Evolutionary conservation across 2,329 filamentous ascomycete genomes (phyloP).

Genomic region (Pseudogymnoascus verrucosus): DNA sequence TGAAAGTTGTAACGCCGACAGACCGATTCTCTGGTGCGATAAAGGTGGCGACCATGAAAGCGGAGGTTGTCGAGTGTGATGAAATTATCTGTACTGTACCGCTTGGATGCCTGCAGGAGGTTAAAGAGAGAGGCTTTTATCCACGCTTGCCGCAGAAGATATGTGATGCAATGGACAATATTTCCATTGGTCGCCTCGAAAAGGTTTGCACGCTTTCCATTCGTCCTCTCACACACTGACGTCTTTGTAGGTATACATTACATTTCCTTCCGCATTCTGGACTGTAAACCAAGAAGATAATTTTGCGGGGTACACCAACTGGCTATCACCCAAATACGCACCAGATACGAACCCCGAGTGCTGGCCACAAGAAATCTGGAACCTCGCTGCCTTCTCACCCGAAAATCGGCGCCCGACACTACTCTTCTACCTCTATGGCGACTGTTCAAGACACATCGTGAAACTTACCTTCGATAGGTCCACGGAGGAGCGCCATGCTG

Average conservation of each 20-base stretch:
- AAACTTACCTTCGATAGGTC: slow-evolving; percentile 13
- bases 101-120: slow-evolving; percentile 40
- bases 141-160: slow-evolving; percentile 37
- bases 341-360: slow-evolving; percentile 37
- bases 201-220: slow-evolving; percentile 32
- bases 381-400: slow-evolving; percentile 45
- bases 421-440: slow-evolving; percentile 54
- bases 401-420: slow-evolving; percentile 53
- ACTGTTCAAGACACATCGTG: slow-evolving; percentile 31
- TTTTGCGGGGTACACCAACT: slow-evolving; percentile 48
- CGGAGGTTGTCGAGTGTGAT: slow-evolving; percentile 25
- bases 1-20: slow-evolving; percentile 11
- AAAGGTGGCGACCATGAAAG: slow-evolving; percentile 16
- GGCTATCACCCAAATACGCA: slow-evolving; percentile 50
- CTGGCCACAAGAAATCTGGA: slow-evolving; percentile 56
- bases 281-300: slow-evolving; percentile 15
- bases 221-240: not conserved
- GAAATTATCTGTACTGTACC: slow-evolving; percentile 43
- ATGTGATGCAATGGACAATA: slow-evolving; percentile 36
- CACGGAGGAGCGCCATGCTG: slow-evolving; percentile 21
- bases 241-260: slow-evolving; percentile 32
- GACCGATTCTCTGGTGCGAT: slow-evolving; percentile 3
- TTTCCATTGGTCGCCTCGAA: slow-evolving; percentile 42
- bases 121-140: slow-evolving; percentile 33
- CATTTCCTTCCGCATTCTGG: slow-evolving; percentile 59